Evolutionary conservation across 2,329 filamentous ascomycete species (phyloP).

Genomic region (Fusarium ambrosium): DNA sequence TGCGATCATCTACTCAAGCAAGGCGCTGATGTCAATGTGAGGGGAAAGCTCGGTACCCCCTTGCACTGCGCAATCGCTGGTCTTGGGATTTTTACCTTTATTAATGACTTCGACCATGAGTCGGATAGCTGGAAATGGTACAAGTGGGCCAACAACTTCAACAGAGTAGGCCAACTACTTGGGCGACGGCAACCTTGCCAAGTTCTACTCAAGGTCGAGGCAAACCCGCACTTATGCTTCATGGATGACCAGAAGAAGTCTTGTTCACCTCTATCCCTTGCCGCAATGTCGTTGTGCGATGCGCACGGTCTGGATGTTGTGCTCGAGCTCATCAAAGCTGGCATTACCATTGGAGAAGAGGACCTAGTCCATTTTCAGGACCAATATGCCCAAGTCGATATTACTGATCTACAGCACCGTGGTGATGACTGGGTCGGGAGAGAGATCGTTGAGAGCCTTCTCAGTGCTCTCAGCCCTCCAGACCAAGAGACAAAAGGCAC

Average conservation of each 20-base stretch:
- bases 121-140: no score
- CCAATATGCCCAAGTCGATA: no score
- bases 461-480: background rate
- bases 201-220: background rate
- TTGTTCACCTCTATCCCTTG: background rate
- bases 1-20: background rate
- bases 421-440: no score
- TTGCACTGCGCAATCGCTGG: constrained; percentile 12
- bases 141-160: background rate
- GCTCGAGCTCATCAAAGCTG: background rate
- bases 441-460: no score
- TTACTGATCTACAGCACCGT: no score
- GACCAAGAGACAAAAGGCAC: background rate
- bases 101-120: no score
- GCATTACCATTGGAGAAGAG: background rate
- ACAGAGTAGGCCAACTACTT: background rate
- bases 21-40: background rate
- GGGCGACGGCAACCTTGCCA: background rate
- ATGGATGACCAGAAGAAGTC: background rate
- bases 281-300: background rate
- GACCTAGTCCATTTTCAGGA: background rate
- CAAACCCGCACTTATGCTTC: background rate
- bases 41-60: constrained; percentile 3
- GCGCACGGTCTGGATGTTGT: background rate
- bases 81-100: background rate